Percentiles rank a stretch among this genome's conserved stretches.
phyloP scores from a whole-genome alignment of 2,329 filamentous ascomycete species.

The Penicillium sp. region DNA sequence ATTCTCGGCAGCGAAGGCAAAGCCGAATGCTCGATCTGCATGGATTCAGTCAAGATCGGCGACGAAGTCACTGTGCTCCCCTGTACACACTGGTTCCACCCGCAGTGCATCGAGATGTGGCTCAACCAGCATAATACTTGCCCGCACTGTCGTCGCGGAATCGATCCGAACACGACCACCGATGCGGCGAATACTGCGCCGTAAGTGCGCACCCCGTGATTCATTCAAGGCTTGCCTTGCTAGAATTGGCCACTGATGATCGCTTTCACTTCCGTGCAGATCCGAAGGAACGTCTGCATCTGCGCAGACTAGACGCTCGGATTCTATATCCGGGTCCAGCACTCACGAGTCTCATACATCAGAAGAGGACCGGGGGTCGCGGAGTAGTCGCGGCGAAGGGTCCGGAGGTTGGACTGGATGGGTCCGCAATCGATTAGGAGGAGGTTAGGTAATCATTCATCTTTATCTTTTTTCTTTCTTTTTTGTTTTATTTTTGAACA shows the following conservation, averaged over 20 bases:
- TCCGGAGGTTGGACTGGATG: conserved; percentile 28
- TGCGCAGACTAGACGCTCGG: conserved; percentile 16
- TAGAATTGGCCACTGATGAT: conserved; percentile 5
- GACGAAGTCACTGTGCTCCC: conserved; percentile 78
- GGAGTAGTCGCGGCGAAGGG: conserved; percentile 22
- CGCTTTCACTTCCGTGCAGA: conserved; percentile 20
- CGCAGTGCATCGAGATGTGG: conserved; percentile 81
- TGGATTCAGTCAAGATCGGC: conserved; percentile 77
- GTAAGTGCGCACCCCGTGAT: conserved; percentile 27
- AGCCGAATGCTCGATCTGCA: conserved; percentile 91
- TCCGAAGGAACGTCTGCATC: conserved; percentile 26
- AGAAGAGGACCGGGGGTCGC: conserved; percentile 11
- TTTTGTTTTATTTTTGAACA: neutral
- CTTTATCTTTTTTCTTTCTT: conserved; percentile 13
- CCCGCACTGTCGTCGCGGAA: conserved; percentile 60
- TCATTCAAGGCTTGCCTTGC: conserved; percentile 18
- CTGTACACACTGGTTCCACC: conserved; percentile 94
- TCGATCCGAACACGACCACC: conserved; percentile 27
- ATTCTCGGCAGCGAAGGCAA: conserved; percentile 72
- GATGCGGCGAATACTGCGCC: conserved; percentile 19
- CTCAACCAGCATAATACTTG: conserved; percentile 90
- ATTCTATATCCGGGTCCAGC: neutral
- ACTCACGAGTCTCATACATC: conserved; percentile 1
- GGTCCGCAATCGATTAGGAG: conserved; percentile 31
- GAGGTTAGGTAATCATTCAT: neutral